phyloP scores from a whole-genome alignment of 768 basidiomycete genomes.

The Cystofilobasidium macerans region DNA sequence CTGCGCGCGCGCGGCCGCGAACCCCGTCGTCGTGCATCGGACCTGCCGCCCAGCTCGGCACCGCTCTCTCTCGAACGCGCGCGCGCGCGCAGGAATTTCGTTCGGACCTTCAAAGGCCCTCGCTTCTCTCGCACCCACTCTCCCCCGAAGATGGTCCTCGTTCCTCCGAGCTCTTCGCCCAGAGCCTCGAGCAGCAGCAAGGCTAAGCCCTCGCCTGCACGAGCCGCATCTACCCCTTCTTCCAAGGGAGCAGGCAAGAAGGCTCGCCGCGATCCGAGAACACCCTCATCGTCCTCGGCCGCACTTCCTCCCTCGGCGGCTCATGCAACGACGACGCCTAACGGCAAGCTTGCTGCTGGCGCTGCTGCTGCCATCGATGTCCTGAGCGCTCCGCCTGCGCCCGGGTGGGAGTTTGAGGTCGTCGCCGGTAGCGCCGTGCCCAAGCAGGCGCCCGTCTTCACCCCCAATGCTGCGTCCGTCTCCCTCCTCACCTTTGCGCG shows the following conservation, averaged over 20 bases:
- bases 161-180: no score
- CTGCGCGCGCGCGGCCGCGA: no score
- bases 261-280: no score
- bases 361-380: background rate
- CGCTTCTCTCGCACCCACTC: no score
- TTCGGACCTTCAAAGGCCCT: background rate
- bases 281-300: background rate
- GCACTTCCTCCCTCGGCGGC: background rate
- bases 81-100: background rate
- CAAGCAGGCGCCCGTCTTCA: constrained; percentile 20
- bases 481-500: background rate
- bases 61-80: no score
- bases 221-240: no score
- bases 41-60: no score
- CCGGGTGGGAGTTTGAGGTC: constrained; percentile 6
- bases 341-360: background rate
- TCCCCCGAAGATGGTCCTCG: no score
- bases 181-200: no score
- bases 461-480: constrained; percentile 12
- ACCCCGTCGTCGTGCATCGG: no score
- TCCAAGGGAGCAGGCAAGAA: no score
- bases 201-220: no score
- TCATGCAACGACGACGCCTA: background rate
- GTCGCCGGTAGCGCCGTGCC: constrained; percentile 18
- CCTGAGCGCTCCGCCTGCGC: background rate